Conservation (phyloP, 306 rosid species). For the Lathyrus aphaca region DNA sequence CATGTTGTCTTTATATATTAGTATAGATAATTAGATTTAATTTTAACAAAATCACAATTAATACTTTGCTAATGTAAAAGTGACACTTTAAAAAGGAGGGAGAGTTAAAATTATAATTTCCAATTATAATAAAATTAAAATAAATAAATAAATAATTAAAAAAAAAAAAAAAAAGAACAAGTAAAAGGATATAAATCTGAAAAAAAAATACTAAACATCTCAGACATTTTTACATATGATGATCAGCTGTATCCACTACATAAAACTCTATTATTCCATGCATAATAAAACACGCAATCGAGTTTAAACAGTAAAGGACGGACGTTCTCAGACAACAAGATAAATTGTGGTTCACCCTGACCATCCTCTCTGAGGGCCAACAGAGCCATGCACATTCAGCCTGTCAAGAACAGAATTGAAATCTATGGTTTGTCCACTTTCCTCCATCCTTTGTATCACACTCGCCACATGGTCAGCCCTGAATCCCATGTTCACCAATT, state of each 20-base stretch:
- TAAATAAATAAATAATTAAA: neutral
- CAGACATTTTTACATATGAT: conserved; percentile 45
- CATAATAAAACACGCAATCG: conserved; percentile 84
- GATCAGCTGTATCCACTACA: conserved; percentile 47
- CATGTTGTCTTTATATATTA: no score
- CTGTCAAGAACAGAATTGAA: conserved; percentile 89
- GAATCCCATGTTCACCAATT: conserved; percentile 83
- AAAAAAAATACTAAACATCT: conserved; percentile 31
- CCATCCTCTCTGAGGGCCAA: conserved; percentile 82
- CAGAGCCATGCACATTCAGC: conserved; percentile 74
- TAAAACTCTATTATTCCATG: conserved; percentile 80
- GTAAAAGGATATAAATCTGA: conserved; percentile 34
- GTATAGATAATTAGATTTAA: no score
- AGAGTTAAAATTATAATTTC: neutral
- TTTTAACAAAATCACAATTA: no score
- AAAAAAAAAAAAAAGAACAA: neutral
- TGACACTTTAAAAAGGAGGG: no score
- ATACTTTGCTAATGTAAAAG: no score
- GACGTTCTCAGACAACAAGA: neutral
- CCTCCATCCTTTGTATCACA: conserved; percentile 97
- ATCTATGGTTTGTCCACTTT: conserved; percentile 81
- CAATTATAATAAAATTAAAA: neutral
- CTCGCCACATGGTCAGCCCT: conserved; percentile 75
- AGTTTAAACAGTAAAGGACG: conserved; percentile 9
- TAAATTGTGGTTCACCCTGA: conserved; percentile 48